Percentiles rank a stretch among this genome's conserved stretches.
phyloP scores from a whole-genome alignment of 2,329 filamentous ascomycete species.

The Claviceps quebecensis region DNA sequence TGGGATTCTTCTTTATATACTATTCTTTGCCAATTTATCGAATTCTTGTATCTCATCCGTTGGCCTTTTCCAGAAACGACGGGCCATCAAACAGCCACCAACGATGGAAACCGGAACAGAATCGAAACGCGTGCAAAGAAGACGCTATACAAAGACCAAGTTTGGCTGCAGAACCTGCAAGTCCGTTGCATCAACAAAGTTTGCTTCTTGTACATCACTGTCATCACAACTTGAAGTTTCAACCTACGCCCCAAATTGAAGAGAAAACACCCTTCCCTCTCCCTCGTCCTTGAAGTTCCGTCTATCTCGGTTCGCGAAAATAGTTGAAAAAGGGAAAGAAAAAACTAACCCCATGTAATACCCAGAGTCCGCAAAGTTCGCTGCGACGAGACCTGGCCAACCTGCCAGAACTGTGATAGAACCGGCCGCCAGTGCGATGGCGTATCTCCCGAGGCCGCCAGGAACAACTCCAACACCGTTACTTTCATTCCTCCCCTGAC shows the following conservation, averaged over 20 bases:
- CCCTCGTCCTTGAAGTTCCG: neutral
- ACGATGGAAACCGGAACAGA: neutral
- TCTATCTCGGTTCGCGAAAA: neutral
- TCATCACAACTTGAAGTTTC: too few relatives aligned
- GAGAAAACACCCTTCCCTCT: neutral
- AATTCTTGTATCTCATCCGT: neutral
- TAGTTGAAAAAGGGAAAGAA: neutral
- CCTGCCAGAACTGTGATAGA: conserved; percentile 8
- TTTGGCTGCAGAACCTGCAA: conserved; percentile 4
- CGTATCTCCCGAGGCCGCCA: conserved; percentile 3
- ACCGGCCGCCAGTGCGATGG: conserved; percentile 8
- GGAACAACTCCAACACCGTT: neutral
- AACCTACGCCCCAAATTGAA: too few relatives aligned
- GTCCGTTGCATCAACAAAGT: neutral
- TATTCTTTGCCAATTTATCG: neutral
- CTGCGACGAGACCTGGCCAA: conserved; percentile 9
- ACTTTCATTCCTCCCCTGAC: conserved; percentile 11
- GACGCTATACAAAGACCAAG: conserved; percentile 4
- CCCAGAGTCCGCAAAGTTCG: conserved; percentile 9
- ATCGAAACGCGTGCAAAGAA: neutral
- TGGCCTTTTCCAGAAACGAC: neutral
- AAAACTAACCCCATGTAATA: neutral
- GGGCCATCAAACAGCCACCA: neutral
- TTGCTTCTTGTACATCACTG: neutral
- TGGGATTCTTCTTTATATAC: neutral